These are phyloP conservation scores for Umbelopsis sp. DNA, from an alignment of 192 early-diverging fungal genomes.

Conservation along the genomic window DNA sequence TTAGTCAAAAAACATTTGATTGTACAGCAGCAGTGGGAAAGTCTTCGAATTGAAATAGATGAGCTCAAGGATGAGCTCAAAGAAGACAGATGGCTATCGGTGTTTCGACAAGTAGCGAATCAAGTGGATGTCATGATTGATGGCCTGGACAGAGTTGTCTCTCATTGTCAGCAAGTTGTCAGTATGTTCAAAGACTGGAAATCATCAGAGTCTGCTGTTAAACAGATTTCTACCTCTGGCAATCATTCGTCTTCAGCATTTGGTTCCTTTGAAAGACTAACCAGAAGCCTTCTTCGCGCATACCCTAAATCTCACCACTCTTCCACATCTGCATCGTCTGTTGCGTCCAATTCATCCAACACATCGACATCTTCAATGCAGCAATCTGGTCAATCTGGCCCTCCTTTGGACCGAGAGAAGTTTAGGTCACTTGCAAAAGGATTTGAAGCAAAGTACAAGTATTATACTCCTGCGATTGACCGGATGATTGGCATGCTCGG, in stretches of 20 bases:
- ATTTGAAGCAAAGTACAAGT: constrained; percentile 60
- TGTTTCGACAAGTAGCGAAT: constrained; percentile 54
- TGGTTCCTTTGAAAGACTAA: constrained; percentile 28
- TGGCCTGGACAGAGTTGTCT: constrained; percentile 52
- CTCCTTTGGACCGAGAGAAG: constrained; percentile 42
- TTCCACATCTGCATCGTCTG: constrained; percentile 23
- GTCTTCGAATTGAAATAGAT: constrained; percentile 54
- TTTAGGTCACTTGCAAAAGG: constrained; percentile 53
- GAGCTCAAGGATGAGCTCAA: constrained; percentile 59
- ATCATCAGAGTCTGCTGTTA: neutral
- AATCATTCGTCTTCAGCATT: neutral
- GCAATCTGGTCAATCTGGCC: neutral
- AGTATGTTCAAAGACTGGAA: constrained; percentile 30
- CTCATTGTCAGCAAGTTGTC: constrained; percentile 44
- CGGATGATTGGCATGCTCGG: constrained; percentile 60
- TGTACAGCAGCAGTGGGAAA: constrained; percentile 52
- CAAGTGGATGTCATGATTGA: constrained; percentile 63
- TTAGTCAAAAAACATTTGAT: constrained; percentile 34
- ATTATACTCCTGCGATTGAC: constrained; percentile 54
- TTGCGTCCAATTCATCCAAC: constrained; percentile 6
- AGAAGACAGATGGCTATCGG: constrained; percentile 57
- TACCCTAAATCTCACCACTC: constrained; percentile 17
- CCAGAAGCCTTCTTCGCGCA: constrained; percentile 18
- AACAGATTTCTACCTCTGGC: neutral
- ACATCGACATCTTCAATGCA: neutral